Base-by-base conservation (phyloP, 345 rosid genomes). In the Raphanus raphanistrum region DNA sequence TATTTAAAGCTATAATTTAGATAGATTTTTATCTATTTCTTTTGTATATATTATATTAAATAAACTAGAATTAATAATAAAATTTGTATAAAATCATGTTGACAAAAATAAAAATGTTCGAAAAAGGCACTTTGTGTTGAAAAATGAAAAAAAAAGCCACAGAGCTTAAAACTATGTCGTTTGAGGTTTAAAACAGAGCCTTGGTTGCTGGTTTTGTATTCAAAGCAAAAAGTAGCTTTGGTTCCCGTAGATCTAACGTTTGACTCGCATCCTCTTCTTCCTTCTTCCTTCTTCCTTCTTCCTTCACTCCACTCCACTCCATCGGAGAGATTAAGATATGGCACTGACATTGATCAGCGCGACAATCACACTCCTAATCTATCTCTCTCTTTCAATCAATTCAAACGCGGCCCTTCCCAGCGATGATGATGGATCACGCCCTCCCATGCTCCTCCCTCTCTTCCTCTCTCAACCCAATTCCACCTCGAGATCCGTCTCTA, bases 371-470 rank as follows among this genome's bases (percentile, higher is more conserved):
- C 28, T 84, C 66, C 66, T 74, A 4, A 43, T 76, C 36, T 60
- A 50, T 73, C 36, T 76, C 15, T 11, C 68, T 41, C n/a, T 81
- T 45, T 31, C 58, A 41, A 41, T 41, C 67, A 80, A 8, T 7
- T 62, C 83, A 60, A 60, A 64, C 77, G 58, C 71, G 17, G 71
- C 78, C 6, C 83, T 76, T n/a, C 81, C 79, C 50, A 31, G 31
- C 31, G 31, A 2, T 43, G 31, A 2, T 43, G 73, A 36, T 45
- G 77, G 78, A 32, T 76, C 74, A 68, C 83, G 71, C 15, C 85
- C 86, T n/a, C 85, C 97, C 72, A 80, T 90, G 91, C 72, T 94
- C 31, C 79, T 92, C 54, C 98, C 98, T 5, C 89, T 94, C 76
- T 87, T 85, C 66, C 92, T 68, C 50, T 85, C 94, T 68, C 76